phyloP scores from a whole-genome alignment of 805 yeast genomes.

The Myxozyma nipponensis region DNA sequence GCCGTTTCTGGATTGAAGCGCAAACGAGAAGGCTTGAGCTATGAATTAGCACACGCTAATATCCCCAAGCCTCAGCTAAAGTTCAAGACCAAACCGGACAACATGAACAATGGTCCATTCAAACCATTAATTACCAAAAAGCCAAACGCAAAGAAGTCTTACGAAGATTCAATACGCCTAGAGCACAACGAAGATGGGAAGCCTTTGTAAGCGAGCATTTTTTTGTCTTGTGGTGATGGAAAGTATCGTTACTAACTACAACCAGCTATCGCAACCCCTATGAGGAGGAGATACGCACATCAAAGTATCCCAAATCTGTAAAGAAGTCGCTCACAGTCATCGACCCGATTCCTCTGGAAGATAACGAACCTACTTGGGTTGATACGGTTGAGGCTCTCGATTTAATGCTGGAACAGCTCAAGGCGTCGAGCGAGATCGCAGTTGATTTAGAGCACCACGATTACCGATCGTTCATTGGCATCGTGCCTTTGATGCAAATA shows the following conservation, averaged over 20 bases:
- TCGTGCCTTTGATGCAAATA: conserved; percentile 90
- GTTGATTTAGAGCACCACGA: conserved; percentile 97
- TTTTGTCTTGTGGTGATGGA: neutral
- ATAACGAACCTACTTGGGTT: conserved; percentile 60
- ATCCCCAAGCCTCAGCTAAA: conserved; percentile 64
- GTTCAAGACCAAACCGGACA: conserved; percentile 61
- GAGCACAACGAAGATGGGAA: conserved; percentile 31
- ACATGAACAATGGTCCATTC: conserved; percentile 68
- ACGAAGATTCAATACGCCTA: conserved; percentile 49
- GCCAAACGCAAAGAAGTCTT: conserved; percentile 62
- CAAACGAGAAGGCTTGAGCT: conserved; percentile 21
- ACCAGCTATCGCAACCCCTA: conserved; percentile 69
- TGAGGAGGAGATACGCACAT: conserved; percentile 62
- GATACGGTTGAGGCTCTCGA: conserved; percentile 52
- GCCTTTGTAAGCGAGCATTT: conserved; percentile 1
- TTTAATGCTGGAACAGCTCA: conserved; percentile 53
- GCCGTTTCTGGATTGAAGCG: conserved; percentile 1
- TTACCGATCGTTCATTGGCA: conserved; percentile 81
- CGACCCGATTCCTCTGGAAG: conserved; percentile 60
- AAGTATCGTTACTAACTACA: neutral
- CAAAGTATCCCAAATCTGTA: conserved; percentile 62
- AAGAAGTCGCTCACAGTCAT: conserved; percentile 47
- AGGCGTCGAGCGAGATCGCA: conserved; percentile 61
- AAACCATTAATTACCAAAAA: conserved; percentile 66
- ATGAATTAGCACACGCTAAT: conserved; percentile 26